Conservation (phyloP, 2,329 filamentous ascomycete genomes). For the Saccharata proteae region DNA sequence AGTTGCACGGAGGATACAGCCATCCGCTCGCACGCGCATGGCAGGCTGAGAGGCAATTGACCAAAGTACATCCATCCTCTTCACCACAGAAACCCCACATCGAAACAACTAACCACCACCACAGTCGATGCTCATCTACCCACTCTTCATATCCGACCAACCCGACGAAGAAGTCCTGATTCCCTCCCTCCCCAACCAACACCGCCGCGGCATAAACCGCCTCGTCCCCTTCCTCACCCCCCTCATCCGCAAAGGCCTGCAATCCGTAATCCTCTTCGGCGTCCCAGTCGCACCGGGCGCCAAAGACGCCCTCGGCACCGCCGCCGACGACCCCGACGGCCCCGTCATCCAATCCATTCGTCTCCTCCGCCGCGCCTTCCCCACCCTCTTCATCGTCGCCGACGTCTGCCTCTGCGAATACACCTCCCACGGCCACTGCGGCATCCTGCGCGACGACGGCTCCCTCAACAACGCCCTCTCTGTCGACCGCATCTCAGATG, state of each 20-base stretch:
- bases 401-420: constrained; percentile 99
- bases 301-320: constrained; percentile 85
- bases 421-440: constrained; percentile 94
- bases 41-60: constrained; percentile 41
- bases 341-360: constrained; percentile 83
- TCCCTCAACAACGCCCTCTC: constrained; percentile 86
- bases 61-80: constrained; percentile 26
- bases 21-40: constrained; percentile 39
- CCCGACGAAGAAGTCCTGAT: constrained; percentile 87
- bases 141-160: constrained; percentile 88
- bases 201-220: constrained; percentile 78
- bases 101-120: background rate
- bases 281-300: constrained; percentile 69
- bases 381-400: constrained; percentile 77
- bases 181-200: constrained; percentile 80
- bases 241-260: constrained; percentile 77
- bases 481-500: constrained; percentile 88
- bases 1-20: constrained; percentile 40
- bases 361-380: constrained; percentile 72
- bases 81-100: background rate
- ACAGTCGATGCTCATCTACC: constrained; percentile 97
- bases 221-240: constrained; percentile 74
- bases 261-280: constrained; percentile 90
- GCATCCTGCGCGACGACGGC: constrained; percentile 86
- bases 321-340: constrained; percentile 84